Conservation (phyloP, 179 eudicot species). For the Beta lomatogona region DNA sequence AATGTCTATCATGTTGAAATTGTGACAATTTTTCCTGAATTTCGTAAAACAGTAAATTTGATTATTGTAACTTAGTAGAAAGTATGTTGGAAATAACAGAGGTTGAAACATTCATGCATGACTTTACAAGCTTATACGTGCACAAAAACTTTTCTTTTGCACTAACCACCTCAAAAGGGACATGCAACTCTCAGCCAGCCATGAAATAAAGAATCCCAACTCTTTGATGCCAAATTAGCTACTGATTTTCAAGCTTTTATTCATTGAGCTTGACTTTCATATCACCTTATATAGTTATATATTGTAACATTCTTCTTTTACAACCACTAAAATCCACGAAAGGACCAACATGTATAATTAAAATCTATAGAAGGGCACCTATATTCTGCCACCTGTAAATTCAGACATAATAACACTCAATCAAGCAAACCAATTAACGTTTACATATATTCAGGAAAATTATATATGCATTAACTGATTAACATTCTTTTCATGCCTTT, state of each 20-base stretch:
- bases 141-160: no score
- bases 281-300: neutral
- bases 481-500: constrained; percentile 5
- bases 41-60: no score
- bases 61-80: no score
- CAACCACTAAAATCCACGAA: constrained; percentile 1
- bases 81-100: no score
- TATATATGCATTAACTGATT: constrained; percentile 5
- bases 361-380: neutral
- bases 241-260: neutral
- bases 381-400: constrained; percentile 20
- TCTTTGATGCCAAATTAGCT: constrained; percentile 11
- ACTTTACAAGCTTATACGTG: no score
- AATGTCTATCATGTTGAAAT: no score
- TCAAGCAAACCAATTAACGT: neutral
- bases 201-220: constrained; percentile 5
- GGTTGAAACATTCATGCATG: no score
- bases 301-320: neutral
- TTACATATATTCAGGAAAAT: neutral
- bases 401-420: neutral
- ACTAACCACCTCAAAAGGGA: neutral
- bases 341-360: neutral
- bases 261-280: neutral
- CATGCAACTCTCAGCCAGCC: neutral
- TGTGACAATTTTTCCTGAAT: no score